Percentiles rank a stretch among this genome's conserved stretches.
phyloP scores from a whole-genome alignment of 2,329 filamentous ascomycete genomes.

The Plenodomus tracheiphilus region DNA sequence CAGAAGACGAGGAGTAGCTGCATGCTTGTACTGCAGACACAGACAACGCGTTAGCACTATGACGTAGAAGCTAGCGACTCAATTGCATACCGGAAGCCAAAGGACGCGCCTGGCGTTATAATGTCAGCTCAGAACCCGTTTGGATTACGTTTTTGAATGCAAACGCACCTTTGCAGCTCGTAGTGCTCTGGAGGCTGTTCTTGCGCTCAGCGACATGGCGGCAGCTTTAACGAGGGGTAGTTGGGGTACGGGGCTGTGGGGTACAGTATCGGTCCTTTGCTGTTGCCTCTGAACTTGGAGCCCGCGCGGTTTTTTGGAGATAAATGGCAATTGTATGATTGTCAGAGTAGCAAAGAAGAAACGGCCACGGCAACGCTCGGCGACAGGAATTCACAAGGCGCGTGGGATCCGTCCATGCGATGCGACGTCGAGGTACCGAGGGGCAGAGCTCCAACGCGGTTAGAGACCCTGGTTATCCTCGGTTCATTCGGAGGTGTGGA shows the following conservation, averaged over 20 bases:
- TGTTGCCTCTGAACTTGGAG: slow-evolving; percentile 1
- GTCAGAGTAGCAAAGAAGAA: slow-evolving; percentile 13
- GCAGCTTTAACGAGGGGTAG: slow-evolving; percentile 32
- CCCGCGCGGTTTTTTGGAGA: too few relatives aligned
- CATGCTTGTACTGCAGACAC: slow-evolving; percentile 50
- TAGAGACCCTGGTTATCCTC: slow-evolving; percentile 36
- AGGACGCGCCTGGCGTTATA: slow-evolving; percentile 30
- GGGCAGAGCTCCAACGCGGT: slow-evolving; percentile 30
- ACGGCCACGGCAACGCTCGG: slow-evolving; percentile 37
- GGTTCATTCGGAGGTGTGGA: slow-evolving; percentile 31
- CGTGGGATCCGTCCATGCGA: slow-evolving; percentile 29
- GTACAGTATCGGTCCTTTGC: slow-evolving; percentile 16
- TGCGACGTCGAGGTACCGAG: slow-evolving; percentile 33
- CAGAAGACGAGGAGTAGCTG: slow-evolving; percentile 72
- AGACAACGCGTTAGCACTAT: slow-evolving; percentile 15
- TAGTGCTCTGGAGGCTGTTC: slow-evolving; percentile 64
- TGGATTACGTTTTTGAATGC: slow-evolving; percentile 1
- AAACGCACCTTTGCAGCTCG: slow-evolving; percentile 64
- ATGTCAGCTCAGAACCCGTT: slow-evolving; percentile 13
- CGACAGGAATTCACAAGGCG: slow-evolving; percentile 22
- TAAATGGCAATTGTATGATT: slow-evolving; percentile 1
- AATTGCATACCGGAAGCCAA: slow-evolving; percentile 44
- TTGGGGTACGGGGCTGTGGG: slow-evolving; percentile 26
- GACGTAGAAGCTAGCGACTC: slow-evolving; percentile 4
- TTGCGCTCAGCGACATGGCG: slow-evolving; percentile 67